Percentiles rank a stretch among this genome's conserved stretches.
phyloP scores from a whole-genome alignment of 495 filamentous ascomycete genomes.

The Staphylotrichum tortipilum region DNA sequence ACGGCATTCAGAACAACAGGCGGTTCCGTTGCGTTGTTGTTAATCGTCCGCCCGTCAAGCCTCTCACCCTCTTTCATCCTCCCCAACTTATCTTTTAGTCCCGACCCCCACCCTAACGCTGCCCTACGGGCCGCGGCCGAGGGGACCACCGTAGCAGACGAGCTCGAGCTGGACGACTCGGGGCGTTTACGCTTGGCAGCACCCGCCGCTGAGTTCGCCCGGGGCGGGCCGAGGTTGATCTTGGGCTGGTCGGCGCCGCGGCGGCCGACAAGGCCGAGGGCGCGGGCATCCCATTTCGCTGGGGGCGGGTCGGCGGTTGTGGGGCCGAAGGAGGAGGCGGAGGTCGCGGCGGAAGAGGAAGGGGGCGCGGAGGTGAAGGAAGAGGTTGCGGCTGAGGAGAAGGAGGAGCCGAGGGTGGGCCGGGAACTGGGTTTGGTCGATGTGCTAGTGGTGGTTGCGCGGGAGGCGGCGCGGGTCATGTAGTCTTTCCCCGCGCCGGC shows the following conservation, averaged over 20 bases:
- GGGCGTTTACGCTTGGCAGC: slow-evolving; percentile 60
- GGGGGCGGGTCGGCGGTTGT: slow-evolving; percentile 8
- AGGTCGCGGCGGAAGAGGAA: background rate
- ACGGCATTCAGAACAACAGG: background rate
- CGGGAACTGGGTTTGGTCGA: no score
- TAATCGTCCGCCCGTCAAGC: slow-evolving; percentile 8
- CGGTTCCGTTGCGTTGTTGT: background rate
- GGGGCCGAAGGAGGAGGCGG: slow-evolving; percentile 9
- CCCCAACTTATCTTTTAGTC: slow-evolving; percentile 37
- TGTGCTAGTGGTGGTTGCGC: slow-evolving; percentile 3
- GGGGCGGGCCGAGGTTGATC: slow-evolving; percentile 66
- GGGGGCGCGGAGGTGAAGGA: background rate
- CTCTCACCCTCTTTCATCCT: slow-evolving; percentile 49
- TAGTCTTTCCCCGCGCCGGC: slow-evolving; percentile 70
- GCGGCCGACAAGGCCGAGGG: slow-evolving; percentile 49
- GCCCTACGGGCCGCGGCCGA: slow-evolving; percentile 1
- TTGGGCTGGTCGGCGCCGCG: slow-evolving; percentile 39
- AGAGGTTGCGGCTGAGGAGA: no score
- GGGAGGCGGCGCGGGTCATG: slow-evolving; percentile 38
- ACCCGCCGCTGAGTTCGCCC: no score
- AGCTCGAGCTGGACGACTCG: slow-evolving; percentile 29
- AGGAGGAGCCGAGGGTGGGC: background rate
- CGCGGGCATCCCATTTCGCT: slow-evolving; percentile 33
- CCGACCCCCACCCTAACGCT: slow-evolving; percentile 42
- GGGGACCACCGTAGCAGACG: slow-evolving; percentile 18